Base-by-base conservation (phyloP, 2,329 filamentous ascomycete species). In the Fusarium buharicum region DNA sequence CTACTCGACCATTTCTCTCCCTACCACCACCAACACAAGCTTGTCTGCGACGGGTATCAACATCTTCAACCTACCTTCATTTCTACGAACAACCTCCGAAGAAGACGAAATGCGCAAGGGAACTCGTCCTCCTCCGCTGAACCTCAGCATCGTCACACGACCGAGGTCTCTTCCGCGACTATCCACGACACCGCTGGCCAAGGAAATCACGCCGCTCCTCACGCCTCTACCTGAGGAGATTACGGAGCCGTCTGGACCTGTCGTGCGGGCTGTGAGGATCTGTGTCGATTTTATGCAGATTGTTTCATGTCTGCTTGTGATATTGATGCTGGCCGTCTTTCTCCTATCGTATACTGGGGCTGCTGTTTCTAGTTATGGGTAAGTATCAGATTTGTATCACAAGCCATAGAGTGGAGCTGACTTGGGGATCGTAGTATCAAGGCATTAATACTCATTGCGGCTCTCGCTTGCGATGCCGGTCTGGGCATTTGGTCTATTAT, bases 401-500 rank as follows among this genome's bases (percentile, higher is more conserved):
- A 33, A 16, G 9, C 20, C 37, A 33, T 8, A 27, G 33, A 53
- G 28, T 34, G 38, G 27, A 11, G 22, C 43, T 62, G n/a, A 56
- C 59, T 22, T 34, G n/a, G 8, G 12, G 24, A 22, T 30, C 41
- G 11, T 13, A 68, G 66, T 16, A 52, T 66, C 24, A 68, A 55
- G 39, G 75, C 74, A 17, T 55, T 74, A 8, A 56, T 71, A 9
- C 64, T 78, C 11, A 63, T 76, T 7, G 46, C 63, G 8, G 55
- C 77, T n/a, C 68, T 78, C 8, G 57, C 54, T 24, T 34, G 70
- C 24, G 77, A 80, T 56, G 64, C 73, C n/a, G 49, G 72, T 16
- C 71, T 79, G 50, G 76, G 78, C 59, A 59, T 75, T 36, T 61
- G 71, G 50, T 73, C 73, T 20, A 72, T 79, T 24, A 64, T 70